Evolutionary conservation across 495 filamentous ascomycete species (phyloP), one percentile per base, ranked within the genome.

Genomic region (Hyphodiscus hymeniophilus): DNA sequence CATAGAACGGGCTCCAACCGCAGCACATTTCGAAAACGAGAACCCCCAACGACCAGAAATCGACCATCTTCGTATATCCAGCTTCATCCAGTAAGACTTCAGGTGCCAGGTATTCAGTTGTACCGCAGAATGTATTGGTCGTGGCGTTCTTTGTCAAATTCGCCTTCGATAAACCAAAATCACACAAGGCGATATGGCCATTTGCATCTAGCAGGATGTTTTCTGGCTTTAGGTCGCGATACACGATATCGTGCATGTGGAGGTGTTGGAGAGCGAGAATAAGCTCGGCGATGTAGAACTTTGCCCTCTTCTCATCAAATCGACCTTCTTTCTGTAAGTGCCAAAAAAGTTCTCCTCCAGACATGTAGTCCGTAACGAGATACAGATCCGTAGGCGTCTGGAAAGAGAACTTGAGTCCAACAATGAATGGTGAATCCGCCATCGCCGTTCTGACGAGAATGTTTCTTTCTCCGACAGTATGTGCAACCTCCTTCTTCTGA

Each of bases 21-120:
- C 92, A 98, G 66, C 91, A 96, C 92, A 98, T 98, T 66, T 98
- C 92, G 63, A 98, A 98, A 8, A 98, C 92, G 18, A 98, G 76
- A 12, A 98, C 92, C 38, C 92, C 92, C 33, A 98, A 74, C 5
- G 92, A 97, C 92, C 94, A 98, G 66, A 98, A 98, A 65, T 98
- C 92, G 3, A 98, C 92, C 94, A 98, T 97, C 67, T 96, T 98
- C 12, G 92, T 96, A 60, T 98, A 98, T n/a, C 92, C 92, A 54
- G 86, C 81, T 62, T 97, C 92, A 59, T 98, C 92, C 13, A 97
- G 71, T 33, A 98, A 73, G 1, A 98, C 92, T 60, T 98, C 92
- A 0, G 92, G 92, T 1, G 92, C 92, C 13, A 98, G 75, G 60
- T 98, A 99, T 61, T 99, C 92, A 8, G 92, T 97, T 3, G 92